Conservation (phyloP, 768 basidiomycete genomes). For the Tylopilus plumbeoviolaceoides region DNA sequence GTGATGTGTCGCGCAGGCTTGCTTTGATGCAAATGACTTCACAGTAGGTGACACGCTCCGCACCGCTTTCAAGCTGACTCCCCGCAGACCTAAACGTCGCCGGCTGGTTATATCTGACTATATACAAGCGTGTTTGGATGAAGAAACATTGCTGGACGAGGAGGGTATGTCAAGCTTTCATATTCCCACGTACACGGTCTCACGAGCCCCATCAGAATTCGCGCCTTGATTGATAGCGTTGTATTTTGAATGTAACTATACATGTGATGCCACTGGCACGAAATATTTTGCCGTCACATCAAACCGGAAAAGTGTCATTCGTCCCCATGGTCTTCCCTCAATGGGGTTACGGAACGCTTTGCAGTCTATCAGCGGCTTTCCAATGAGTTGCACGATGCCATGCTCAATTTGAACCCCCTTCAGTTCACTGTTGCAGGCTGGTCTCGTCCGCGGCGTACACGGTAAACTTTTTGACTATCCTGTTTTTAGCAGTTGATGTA, state of each 20-base stretch:
- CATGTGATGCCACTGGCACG: neutral
- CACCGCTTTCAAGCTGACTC: slow-evolving; percentile 7
- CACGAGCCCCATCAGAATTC: slow-evolving; percentile 20
- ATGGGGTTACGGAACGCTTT: too few relatives aligned
- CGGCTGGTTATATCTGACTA: slow-evolving; percentile 76
- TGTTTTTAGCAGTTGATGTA: too few relatives aligned
- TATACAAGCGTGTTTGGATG: slow-evolving; percentile 76
- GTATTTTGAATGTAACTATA: neutral
- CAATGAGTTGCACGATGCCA: neutral
- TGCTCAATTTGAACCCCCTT: too few relatives aligned
- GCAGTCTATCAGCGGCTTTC: neutral
- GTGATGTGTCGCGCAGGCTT: slow-evolving; percentile 68
- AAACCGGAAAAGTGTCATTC: neutral
- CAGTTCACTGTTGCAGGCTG: too few relatives aligned
- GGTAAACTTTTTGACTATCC: too few relatives aligned
- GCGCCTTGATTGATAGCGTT: slow-evolving; percentile 15
- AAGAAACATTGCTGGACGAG: slow-evolving; percentile 79
- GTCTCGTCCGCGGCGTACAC: too few relatives aligned
- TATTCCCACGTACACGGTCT: neutral
- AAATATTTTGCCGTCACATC: neutral
- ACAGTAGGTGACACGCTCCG: slow-evolving; percentile 43
- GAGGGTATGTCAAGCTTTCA: slow-evolving; percentile 44
- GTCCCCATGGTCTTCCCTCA: neutral
- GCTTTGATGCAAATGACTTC: slow-evolving; percentile 69
- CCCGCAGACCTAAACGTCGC: slow-evolving; percentile 71